phyloP scores from a whole-genome alignment of 495 filamentous ascomycete genomes.

The Penicillium daleae region DNA sequence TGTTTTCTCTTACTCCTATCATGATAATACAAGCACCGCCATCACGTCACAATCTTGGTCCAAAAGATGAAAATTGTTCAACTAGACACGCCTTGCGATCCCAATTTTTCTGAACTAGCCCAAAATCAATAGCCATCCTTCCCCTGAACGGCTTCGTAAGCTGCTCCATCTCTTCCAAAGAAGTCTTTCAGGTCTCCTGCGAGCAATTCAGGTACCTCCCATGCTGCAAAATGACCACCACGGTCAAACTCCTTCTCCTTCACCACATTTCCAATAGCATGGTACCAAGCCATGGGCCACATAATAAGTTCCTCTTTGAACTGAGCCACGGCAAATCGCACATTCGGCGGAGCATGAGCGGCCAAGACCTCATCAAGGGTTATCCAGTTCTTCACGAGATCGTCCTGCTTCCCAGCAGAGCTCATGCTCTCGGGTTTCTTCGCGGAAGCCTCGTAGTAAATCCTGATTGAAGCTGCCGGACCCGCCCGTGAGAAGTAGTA shows the following conservation, averaged over 20 bases:
- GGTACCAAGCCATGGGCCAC: slow-evolving; percentile 46
- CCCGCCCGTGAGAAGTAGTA: slow-evolving; percentile 57
- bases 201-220: slow-evolving; percentile 51
- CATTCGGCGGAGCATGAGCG: slow-evolving; percentile 25
- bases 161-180: slow-evolving; percentile 47
- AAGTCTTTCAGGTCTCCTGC: slow-evolving; percentile 46
- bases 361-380: slow-evolving; percentile 19
- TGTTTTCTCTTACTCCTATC: slow-evolving; percentile 32
- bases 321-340: slow-evolving; percentile 47
- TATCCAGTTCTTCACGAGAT: slow-evolving; percentile 22
- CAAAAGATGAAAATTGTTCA: neutral
- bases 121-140: slow-evolving; percentile 37
- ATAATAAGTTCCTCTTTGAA: slow-evolving; percentile 49
- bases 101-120: neutral
- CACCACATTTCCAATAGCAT: slow-evolving; percentile 46
- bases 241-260: slow-evolving; percentile 42
- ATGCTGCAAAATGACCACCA: slow-evolving; percentile 59
- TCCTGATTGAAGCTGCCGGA: slow-evolving; percentile 50
- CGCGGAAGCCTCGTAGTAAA: slow-evolving; percentile 52
- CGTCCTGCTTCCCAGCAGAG: slow-evolving; percentile 6
- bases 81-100: neutral
- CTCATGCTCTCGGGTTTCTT: slow-evolving; percentile 21
- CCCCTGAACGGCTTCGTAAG: slow-evolving; percentile 41
- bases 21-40: slow-evolving; percentile 37
- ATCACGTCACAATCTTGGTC: slow-evolving; percentile 31